Percentiles rank a stretch among this genome's conserved stretches.
phyloP scores from a whole-genome alignment of 768 basidiomycete species.

The Tulasnella calospora region DNA sequence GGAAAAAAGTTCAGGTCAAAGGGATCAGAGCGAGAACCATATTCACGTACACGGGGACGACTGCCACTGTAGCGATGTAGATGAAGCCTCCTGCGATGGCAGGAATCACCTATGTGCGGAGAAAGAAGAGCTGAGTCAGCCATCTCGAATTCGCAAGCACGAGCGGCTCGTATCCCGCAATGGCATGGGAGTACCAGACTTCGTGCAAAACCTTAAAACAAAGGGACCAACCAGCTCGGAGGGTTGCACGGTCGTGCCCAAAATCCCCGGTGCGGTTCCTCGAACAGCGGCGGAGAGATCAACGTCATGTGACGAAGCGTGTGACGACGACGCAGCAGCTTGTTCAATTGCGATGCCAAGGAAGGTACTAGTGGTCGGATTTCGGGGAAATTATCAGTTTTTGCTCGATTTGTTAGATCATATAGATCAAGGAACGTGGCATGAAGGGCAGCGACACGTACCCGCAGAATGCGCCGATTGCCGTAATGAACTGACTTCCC shows the following conservation, averaged over 20 bases:
- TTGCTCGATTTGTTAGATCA: not conserved
- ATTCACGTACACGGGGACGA: slow-evolving; percentile 73
- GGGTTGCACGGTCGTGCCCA: slow-evolving; percentile 75
- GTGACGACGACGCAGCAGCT: slow-evolving; percentile 48
- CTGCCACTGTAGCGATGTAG: slow-evolving; percentile 90
- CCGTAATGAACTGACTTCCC: slow-evolving; percentile 89
- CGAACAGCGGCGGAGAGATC: slow-evolving; percentile 75
- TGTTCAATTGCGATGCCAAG: slow-evolving; percentile 84
- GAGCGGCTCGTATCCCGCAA: slow-evolving; percentile 1
- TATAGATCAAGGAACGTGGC: not conserved
- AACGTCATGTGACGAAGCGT: slow-evolving; percentile 38
- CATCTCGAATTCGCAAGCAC: not conserved
- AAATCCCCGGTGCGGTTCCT: slow-evolving; percentile 67
- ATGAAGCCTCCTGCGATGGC: slow-evolving; percentile 89
- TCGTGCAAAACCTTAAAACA: not conserved
- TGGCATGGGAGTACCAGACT: slow-evolving; percentile 21
- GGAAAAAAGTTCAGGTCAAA: slow-evolving; percentile 9
- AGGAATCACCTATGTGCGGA: slow-evolving; percentile 62
- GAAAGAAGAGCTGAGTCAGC: not conserved
- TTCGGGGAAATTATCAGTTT: slow-evolving; percentile 27
- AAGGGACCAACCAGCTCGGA: slow-evolving; percentile 68
- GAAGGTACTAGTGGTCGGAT: slow-evolving; percentile 49
- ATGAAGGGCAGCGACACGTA: slow-evolving; percentile 36
- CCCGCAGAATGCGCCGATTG: slow-evolving; percentile 70
- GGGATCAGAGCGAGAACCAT: not conserved